Evolutionary conservation across 805 yeast species (phyloP).

Genomic region (Saccharomycopsis babjevae): DNA sequence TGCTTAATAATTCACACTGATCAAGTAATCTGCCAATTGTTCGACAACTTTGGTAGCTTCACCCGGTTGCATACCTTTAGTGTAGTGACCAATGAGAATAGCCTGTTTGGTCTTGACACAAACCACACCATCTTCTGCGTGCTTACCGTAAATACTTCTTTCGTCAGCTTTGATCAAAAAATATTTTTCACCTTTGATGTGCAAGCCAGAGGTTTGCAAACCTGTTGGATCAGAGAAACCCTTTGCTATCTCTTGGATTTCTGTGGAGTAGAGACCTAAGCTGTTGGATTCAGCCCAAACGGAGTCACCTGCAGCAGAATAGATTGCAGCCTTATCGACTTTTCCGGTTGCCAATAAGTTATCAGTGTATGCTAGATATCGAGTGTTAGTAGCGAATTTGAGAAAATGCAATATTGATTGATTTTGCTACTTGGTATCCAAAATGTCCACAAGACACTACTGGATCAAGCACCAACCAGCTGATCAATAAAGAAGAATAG

Average conservation of each 20-base stretch:
- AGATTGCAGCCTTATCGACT: constrained; percentile 85
- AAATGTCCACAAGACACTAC: too few species aligned
- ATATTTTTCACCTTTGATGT: constrained; percentile 76
- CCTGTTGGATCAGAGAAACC: constrained; percentile 75
- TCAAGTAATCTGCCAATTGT: constrained; percentile 89
- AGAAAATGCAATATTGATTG: too few species aligned
- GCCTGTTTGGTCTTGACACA: constrained; percentile 93
- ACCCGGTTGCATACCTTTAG: constrained; percentile 83
- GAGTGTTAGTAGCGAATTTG: not conserved
- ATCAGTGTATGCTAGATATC: constrained; percentile 75
- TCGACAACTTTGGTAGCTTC: constrained; percentile 94
- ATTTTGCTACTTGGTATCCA: too few species aligned
- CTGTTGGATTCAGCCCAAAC: constrained; percentile 83
- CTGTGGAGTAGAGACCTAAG: constrained; percentile 54
- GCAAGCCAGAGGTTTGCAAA: constrained; percentile 80
- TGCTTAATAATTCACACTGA: constrained; percentile 66
- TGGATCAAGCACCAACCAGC: too few species aligned
- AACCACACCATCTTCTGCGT: constrained; percentile 78
- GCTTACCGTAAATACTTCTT: constrained; percentile 88
- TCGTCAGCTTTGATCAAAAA: constrained; percentile 83
- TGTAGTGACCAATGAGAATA: constrained; percentile 87
- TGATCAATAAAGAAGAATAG: too few species aligned
- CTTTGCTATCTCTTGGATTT: constrained; percentile 59
- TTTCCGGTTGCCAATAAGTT: constrained; percentile 80
- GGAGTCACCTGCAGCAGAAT: constrained; percentile 90